Percentiles rank a stretch among this genome's conserved stretches.
Conservation (phyloP, 2,329 filamentous ascomycete genomes). For the Knoxdaviesia capensis region DNA sequence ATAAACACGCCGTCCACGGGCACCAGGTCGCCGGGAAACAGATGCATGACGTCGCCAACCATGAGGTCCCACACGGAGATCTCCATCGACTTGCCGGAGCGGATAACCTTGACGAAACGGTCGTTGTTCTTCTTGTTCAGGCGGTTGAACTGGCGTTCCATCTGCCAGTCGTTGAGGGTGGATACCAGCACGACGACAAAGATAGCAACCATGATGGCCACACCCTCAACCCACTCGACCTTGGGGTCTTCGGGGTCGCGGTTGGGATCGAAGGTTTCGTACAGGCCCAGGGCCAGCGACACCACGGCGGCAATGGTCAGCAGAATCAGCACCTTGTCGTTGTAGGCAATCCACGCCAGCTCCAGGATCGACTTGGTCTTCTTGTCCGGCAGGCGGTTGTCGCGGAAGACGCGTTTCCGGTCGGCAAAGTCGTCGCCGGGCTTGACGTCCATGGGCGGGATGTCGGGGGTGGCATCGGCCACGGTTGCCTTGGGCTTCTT, state of each 20-base stretch:
- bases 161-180: constrained; percentile 45
- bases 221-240: constrained; percentile 11
- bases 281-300: constrained; percentile 49
- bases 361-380: constrained; percentile 36
- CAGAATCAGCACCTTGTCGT: constrained; percentile 54
- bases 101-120: constrained; percentile 43
- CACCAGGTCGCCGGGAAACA: constrained; percentile 50
- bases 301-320: constrained; percentile 47
- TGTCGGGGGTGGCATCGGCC: too few species aligned
- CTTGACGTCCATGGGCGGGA: not conserved
- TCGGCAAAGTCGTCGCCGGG: constrained; percentile 18
- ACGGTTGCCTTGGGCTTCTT: not conserved
- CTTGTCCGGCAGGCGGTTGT: constrained; percentile 39
- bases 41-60: constrained; percentile 48
- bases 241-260: constrained; percentile 10
- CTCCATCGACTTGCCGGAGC: constrained; percentile 42
- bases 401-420: constrained; percentile 36
- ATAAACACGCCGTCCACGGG: constrained; percentile 54
- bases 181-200: constrained; percentile 20
- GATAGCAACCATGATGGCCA: constrained; percentile 6
- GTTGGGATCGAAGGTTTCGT: constrained; percentile 33
- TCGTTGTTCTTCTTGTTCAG: constrained; percentile 43
- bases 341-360: constrained; percentile 49
- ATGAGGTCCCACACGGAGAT: constrained; percentile 46
- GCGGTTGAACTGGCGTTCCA: constrained; percentile 43